Percentiles rank a stretch among this genome's conserved stretches.
Conservation (phyloP, 768 basidiomycete genomes). For the Amanita pseudoporphyria region DNA sequence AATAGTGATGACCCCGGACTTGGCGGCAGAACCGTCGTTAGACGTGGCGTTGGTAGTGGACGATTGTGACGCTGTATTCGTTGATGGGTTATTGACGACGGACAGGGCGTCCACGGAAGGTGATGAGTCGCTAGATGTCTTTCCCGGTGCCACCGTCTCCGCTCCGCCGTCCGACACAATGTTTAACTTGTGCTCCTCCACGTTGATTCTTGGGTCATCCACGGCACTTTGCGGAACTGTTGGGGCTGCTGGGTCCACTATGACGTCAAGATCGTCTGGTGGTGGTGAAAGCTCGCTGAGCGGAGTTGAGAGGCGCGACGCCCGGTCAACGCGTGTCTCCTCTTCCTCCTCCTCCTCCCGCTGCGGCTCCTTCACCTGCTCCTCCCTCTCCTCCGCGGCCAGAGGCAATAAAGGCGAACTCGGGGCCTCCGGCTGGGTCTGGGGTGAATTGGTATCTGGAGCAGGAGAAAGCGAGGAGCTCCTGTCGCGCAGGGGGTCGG, state of each 20-base stretch:
- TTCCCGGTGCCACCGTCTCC: neutral
- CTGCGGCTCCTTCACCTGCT: constrained; percentile 22
- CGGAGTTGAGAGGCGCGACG: constrained; percentile 57
- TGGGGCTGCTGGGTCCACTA: constrained; percentile 18
- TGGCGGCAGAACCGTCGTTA: constrained; percentile 17
- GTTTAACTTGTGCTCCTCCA: constrained; percentile 9
- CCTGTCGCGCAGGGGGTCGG: constrained; percentile 29
- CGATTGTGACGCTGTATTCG: too few species aligned
- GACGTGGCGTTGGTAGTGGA: constrained; percentile 13
- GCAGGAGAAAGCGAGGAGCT: constrained; percentile 51
- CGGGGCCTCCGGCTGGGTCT: constrained; percentile 15
- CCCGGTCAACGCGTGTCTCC: constrained; percentile 20
- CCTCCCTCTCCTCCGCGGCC: constrained; percentile 23
- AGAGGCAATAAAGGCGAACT: constrained; percentile 10
- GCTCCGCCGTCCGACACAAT: neutral
- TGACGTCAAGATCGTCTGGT: constrained; percentile 38
- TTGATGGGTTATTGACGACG: neutral
- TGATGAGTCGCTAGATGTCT: constrained; percentile 2
- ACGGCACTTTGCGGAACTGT: constrained; percentile 4
- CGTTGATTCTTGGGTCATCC: neutral
- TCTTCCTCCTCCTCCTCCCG: constrained; percentile 29
- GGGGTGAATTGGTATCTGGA: constrained; percentile 34
- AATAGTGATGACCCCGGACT: constrained; percentile 45
- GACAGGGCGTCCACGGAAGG: constrained; percentile 12
- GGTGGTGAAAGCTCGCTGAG: constrained; percentile 71